These are phyloP conservation scores for Daphne laureola DNA, from an alignment of 441 rosid genomes.

Conservation along the genomic window DNA sequence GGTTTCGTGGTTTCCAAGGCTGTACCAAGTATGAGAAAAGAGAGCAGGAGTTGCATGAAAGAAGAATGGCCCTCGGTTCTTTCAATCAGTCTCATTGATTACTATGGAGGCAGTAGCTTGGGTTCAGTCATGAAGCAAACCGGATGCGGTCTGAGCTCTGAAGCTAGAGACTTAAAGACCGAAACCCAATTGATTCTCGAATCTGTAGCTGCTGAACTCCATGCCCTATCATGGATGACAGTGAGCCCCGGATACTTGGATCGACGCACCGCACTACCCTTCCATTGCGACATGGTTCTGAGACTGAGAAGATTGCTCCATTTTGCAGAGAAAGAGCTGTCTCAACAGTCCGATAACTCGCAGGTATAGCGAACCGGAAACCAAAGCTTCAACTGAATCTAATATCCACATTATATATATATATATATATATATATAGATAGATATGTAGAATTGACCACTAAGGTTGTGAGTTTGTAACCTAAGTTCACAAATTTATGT, in stretches of 20 bases:
- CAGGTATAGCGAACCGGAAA: slow-evolving; percentile 22
- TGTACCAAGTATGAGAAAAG: slow-evolving; percentile 87
- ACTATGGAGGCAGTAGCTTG: slow-evolving; percentile 59
- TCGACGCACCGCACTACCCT: slow-evolving; percentile 84
- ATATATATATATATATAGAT: too few relatives aligned
- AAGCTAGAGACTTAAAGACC: slow-evolving; percentile 66
- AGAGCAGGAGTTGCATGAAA: slow-evolving; percentile 50
- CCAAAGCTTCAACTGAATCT: not conserved
- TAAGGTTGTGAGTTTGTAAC: too few relatives aligned
- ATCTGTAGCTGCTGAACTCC: slow-evolving; percentile 85
- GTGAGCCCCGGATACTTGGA: slow-evolving; percentile 82
- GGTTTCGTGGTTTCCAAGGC: slow-evolving; percentile 95
- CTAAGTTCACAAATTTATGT: too few relatives aligned
- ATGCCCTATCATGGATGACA: slow-evolving; percentile 98
- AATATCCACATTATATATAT: too few relatives aligned
- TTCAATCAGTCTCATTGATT: slow-evolving; percentile 83
- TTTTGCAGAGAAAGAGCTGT: slow-evolving; percentile 92
- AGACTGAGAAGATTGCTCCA: slow-evolving; percentile 95
- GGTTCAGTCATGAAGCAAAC: slow-evolving; percentile 56
- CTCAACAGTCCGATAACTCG: slow-evolving; percentile 53
- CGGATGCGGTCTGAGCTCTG: slow-evolving; percentile 43
- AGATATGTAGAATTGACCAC: too few relatives aligned
- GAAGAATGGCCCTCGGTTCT: slow-evolving; percentile 98
- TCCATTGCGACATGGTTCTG: slow-evolving; percentile 94
- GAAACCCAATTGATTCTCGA: slow-evolving; percentile 79